phyloP scores from a whole-genome alignment of 1,284 basidiomycete species.

The Apiotrichum mycotoxinovorans region DNA sequence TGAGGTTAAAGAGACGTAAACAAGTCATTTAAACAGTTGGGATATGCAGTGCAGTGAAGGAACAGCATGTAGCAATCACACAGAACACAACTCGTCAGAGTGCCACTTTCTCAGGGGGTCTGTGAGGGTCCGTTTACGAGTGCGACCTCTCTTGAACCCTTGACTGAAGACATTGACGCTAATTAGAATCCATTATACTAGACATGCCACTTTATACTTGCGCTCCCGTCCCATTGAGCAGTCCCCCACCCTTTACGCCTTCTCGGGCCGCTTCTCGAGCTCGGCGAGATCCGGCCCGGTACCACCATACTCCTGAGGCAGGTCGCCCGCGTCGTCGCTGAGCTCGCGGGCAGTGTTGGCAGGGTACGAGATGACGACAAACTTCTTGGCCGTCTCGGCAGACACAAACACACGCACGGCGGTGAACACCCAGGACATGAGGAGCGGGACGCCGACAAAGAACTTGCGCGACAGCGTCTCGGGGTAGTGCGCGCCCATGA shows the following conservation, averaged over 20 bases:
- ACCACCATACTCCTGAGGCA: slow-evolving; percentile 27
- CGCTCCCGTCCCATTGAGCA: too few relatives aligned
- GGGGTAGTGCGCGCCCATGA: slow-evolving; percentile 30
- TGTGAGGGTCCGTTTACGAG: too few relatives aligned
- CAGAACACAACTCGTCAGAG: too few relatives aligned
- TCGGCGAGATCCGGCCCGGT: slow-evolving; percentile 15
- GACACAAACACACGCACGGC: slow-evolving; percentile 24
- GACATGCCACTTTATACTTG: background rate
- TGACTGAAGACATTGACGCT: too few relatives aligned
- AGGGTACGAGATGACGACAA: slow-evolving; percentile 23
- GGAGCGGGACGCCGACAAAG: slow-evolving; percentile 29
- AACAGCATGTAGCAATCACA: too few relatives aligned
- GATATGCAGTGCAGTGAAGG: too few relatives aligned
- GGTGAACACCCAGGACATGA: slow-evolving; percentile 33
- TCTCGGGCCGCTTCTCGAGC: slow-evolving; percentile 8
- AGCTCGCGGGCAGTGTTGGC: slow-evolving; percentile 20
- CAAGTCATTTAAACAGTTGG: too few relatives aligned
- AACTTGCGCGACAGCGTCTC: slow-evolving; percentile 29
- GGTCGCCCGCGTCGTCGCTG: slow-evolving; percentile 15
- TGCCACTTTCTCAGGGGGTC: too few relatives aligned
- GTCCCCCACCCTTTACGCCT: background rate
- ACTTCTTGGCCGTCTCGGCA: slow-evolving; percentile 28
- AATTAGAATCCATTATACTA: too few relatives aligned
- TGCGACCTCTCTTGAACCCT: too few relatives aligned
- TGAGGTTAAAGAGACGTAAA: too few relatives aligned